Base-by-base conservation (phyloP, 768 basidiomycete species). In the Dioszegia aurantiaca region DNA sequence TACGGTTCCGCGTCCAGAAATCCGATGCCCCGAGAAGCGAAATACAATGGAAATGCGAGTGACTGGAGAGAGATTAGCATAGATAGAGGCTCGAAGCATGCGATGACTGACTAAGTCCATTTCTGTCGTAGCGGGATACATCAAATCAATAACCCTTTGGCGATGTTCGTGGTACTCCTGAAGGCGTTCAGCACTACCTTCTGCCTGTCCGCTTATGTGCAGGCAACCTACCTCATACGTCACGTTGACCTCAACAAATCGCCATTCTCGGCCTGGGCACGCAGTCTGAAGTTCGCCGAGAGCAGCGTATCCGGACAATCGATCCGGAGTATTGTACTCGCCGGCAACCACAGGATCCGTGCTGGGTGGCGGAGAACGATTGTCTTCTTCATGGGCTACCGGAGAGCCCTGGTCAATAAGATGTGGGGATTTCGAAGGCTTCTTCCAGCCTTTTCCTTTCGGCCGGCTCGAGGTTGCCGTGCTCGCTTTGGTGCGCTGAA, bases 201-300 rank as follows among this genome's bases (percentile, higher is more conserved):
- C 17, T 16, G 45, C 8, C 33, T 33, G 33, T 14, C 6, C 6
- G 14, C 14, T 6, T 6, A 6, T 33, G 8, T 6, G 33, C 33
- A 44, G 48, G 37, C 19, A 31, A 71, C 75, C 70, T 56, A 88
- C 90, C 73, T 85, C 79, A 67, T 86, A 94, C 10, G 88, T 82
- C 2, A 98, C 84, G 75, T 98, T 81, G 31, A 98, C 78, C 70
- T 94, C 89, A 8, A 97, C 89, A 69, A 98, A 92, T 64, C 93
- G 90, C 92, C 92, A 98, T 31, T 76, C 78, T 46, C 94, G 81
- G n/a, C 80, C 81, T 1, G 88, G 89, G 73, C 88, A 87, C n/a
- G 92, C 63, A 10, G n/a, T 4, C 49, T 78, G 77, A 31, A 99
- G 80, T 72, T 97, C 93, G 58, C 86, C 83, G 1, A 90, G 68